Percentiles rank a stretch among this genome's conserved stretches.
Conservation (phyloP, 176 grass and related monocot genomes). For the Eragrostis nindensis region DNA sequence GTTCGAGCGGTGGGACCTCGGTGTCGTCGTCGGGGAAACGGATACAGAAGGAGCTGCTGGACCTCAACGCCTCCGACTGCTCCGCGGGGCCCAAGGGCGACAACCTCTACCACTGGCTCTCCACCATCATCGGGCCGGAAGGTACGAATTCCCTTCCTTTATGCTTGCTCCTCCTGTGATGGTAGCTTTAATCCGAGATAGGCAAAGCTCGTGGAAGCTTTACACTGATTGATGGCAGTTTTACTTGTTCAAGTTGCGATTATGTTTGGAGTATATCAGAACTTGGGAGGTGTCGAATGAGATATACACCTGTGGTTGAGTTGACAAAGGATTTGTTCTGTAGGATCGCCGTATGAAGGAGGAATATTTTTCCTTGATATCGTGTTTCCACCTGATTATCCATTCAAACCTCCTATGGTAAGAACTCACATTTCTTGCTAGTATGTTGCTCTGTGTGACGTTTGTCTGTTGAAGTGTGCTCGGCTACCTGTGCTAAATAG, state of each 20-base stretch:
- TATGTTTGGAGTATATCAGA: neutral
- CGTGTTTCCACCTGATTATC: conserved; percentile 83
- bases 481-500: neutral
- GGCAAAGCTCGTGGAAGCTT: conserved; percentile 17
- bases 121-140: conserved; percentile 85
- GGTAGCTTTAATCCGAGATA: neutral
- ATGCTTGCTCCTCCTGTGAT: neutral
- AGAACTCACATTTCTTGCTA: conserved; percentile 1
- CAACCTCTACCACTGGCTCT: conserved; percentile 92
- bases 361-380: conserved; percentile 95
- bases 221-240: neutral
- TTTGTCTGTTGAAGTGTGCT: conserved; percentile 9
- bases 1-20: conserved; percentile 60
- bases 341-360: conserved; percentile 90
- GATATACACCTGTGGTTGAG: neutral
- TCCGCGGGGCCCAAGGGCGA: conserved; percentile 80
- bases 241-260: conserved; percentile 17
- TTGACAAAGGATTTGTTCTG: conserved; percentile 19
- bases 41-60: conserved; percentile 90
- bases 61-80: conserved; percentile 74
- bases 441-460: neutral
- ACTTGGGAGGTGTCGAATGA: neutral
- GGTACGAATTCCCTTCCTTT: conserved; percentile 30
- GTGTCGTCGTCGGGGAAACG: conserved; percentile 77
- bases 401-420: conserved; percentile 82